Evolutionary conservation across 371 early-diverging fungal genomes (phyloP).

Genomic region (Conidiobolus incongruus): DNA sequence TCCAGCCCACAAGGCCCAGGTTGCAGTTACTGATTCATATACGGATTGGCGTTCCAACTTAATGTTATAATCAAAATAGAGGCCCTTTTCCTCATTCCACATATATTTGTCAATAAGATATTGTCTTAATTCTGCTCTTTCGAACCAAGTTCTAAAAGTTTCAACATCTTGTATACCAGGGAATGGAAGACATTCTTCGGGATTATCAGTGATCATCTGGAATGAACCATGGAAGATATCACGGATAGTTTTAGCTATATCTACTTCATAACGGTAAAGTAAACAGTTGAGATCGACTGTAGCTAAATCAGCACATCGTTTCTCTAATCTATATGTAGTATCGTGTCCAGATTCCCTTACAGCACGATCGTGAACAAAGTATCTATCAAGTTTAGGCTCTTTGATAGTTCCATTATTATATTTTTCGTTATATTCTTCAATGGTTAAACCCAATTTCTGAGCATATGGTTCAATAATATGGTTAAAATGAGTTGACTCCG

Average conservation of each 20-base stretch:
- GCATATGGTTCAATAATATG: slow-evolving; percentile 77
- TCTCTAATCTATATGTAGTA: slow-evolving; percentile 86
- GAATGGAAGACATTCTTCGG: slow-evolving; percentile 12
- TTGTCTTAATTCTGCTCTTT: slow-evolving; percentile 18
- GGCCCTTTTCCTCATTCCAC: slow-evolving; percentile 47
- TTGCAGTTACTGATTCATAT: slow-evolving; percentile 53
- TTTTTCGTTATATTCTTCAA: slow-evolving; percentile 39
- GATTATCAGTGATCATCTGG: slow-evolving; percentile 4
- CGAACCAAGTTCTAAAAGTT: slow-evolving; percentile 17
- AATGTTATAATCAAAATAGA: slow-evolving; percentile 76
- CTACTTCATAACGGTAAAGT: slow-evolving; percentile 85
- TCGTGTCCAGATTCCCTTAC: slow-evolving; percentile 95
- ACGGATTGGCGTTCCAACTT: slow-evolving; percentile 14
- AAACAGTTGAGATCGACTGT: slow-evolving; percentile 81
- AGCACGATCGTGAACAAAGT: slow-evolving; percentile 91
- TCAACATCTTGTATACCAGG: slow-evolving; percentile 9
- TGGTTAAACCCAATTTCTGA: slow-evolving; percentile 25
- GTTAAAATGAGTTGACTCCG: slow-evolving; percentile 84
- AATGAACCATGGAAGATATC: slow-evolving; percentile 29
- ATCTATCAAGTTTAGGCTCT: slow-evolving; percentile 74
- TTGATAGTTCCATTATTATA: slow-evolving; percentile 38
- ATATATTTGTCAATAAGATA: slow-evolving; percentile 32
- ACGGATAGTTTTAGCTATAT: slow-evolving; percentile 52
- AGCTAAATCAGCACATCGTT: slow-evolving; percentile 70
- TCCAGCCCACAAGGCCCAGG: slow-evolving; percentile 64